These are phyloP conservation scores for Tarenaya hassleriana DNA, from an alignment of 345 rosid genomes.

Conservation along the genomic window DNA sequence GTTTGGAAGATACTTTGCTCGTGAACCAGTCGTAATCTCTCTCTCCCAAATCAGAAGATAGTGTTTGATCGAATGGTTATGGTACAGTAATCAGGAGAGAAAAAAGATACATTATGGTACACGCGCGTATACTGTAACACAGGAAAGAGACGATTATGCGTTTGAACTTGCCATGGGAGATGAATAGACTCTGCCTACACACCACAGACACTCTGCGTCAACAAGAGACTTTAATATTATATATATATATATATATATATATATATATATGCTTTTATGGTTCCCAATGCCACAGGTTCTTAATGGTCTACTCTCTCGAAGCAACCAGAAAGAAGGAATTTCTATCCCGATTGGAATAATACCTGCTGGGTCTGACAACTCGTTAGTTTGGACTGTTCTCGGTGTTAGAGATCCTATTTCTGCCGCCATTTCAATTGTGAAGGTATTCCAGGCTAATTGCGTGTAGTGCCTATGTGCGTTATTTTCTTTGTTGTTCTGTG, in stretches of 20 bases:
- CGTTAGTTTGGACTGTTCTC: constrained; percentile 95
- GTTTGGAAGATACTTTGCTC: constrained; percentile 97
- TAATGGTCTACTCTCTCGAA: constrained; percentile 83
- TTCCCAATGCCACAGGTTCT: constrained; percentile 55
- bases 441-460: constrained; percentile 40
- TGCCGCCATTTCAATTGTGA: constrained; percentile 91
- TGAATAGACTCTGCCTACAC: too few relatives aligned
- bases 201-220: too few relatives aligned
- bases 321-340: constrained; percentile 94
- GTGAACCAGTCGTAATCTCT: constrained; percentile 84
- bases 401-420: constrained; percentile 96
- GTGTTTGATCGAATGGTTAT: too few relatives aligned
- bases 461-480: not conserved
- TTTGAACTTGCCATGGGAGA: constrained; percentile 89
- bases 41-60: constrained; percentile 2
- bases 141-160: constrained; percentile 96
- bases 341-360: constrained; percentile 98
- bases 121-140: too few relatives aligned
- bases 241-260: constrained; percentile 12
- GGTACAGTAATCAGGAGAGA: too few relatives aligned
- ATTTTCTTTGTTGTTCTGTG: not conserved
- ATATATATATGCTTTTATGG: constrained; percentile 9
- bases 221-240: too few relatives aligned
- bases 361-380: constrained; percentile 99
- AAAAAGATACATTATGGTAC: too few relatives aligned